Percentiles rank a stretch among this genome's conserved stretches.
phyloP scores from a whole-genome alignment of 768 basidiomycete genomes.

The Dacryopinax primogenitus region DNA sequence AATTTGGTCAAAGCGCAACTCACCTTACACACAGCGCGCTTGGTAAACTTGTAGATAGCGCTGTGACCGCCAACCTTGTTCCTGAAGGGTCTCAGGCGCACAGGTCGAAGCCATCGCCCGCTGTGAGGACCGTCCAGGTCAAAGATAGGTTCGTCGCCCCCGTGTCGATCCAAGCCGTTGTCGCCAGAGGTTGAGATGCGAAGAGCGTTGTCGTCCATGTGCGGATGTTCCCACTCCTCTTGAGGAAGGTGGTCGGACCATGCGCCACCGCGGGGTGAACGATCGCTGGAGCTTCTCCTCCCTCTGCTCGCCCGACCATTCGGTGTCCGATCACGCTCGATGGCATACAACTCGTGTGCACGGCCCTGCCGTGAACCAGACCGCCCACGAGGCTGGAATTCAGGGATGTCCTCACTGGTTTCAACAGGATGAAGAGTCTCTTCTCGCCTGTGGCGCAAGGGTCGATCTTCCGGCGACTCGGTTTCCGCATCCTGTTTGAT shows the following conservation, averaged over 20 bases:
- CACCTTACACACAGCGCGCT: constrained; percentile 96
- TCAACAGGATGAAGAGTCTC: too few species aligned
- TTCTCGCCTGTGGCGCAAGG: too few species aligned
- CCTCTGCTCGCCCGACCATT: background rate
- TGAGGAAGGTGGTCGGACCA: background rate
- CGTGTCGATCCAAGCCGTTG: background rate
- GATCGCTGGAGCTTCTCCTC: background rate
- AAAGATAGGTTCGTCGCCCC: background rate
- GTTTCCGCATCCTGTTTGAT: too few species aligned
- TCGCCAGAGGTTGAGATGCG: background rate
- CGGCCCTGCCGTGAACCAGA: background rate
- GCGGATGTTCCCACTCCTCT: background rate
- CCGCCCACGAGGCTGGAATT: background rate
- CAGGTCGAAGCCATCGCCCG: constrained; percentile 46
- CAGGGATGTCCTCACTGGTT: background rate
- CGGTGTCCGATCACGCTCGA: background rate
- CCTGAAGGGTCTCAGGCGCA: constrained; percentile 86
- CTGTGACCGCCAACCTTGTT: constrained; percentile 98
- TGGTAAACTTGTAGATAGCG: constrained; percentile 95
- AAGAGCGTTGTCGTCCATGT: background rate
- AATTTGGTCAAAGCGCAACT: constrained; percentile 25
- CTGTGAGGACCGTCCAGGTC: background rate
- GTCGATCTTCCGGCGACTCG: too few species aligned
- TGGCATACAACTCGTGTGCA: background rate
- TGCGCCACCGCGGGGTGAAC: background rate